phyloP scores from a whole-genome alignment of 2,329 filamentous ascomycete species.

The Parastagonospora nodorum region DNA sequence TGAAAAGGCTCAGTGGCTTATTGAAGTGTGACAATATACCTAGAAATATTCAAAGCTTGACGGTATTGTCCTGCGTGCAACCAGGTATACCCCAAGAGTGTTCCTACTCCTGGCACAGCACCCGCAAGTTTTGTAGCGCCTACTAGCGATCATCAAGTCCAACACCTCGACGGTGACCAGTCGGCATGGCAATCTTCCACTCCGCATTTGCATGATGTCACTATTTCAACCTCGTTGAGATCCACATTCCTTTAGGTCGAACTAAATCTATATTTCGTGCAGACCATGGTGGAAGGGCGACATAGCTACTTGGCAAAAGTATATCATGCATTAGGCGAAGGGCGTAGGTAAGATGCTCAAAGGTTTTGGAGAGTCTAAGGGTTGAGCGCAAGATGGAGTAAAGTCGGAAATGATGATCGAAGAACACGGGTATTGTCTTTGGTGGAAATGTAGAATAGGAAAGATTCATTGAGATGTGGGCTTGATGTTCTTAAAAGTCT shows the following conservation, averaged over 20 bases:
- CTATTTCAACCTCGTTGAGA: conserved; percentile 8
- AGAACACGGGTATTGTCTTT: not conserved
- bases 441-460: not conserved
- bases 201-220: conserved; percentile 9
- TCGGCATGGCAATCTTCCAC: conserved; percentile 2
- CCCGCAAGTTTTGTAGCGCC: not conserved
- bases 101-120: too few relatives aligned
- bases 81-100: too few relatives aligned
- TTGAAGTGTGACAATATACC: too few relatives aligned
- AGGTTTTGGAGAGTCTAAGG: conserved; percentile 3
- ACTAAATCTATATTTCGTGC: conserved; percentile 10
- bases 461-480: conserved; percentile 4
- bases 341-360: not conserved
- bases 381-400: not conserved
- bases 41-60: not conserved
- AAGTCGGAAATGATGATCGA: not conserved
- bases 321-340: not conserved
- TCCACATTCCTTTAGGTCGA: not conserved
- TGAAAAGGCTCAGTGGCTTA: too few relatives aligned
- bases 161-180: conserved; percentile 3
- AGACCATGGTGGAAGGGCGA: conserved; percentile 9
- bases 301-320: conserved; percentile 2
- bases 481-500: conserved; percentile 56
- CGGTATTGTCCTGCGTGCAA: too few relatives aligned
- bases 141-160: not conserved